Evolutionary conservation across 2,329 filamentous ascomycete genomes (phyloP).

Genomic region (Berkeleyomyces basicola): DNA sequence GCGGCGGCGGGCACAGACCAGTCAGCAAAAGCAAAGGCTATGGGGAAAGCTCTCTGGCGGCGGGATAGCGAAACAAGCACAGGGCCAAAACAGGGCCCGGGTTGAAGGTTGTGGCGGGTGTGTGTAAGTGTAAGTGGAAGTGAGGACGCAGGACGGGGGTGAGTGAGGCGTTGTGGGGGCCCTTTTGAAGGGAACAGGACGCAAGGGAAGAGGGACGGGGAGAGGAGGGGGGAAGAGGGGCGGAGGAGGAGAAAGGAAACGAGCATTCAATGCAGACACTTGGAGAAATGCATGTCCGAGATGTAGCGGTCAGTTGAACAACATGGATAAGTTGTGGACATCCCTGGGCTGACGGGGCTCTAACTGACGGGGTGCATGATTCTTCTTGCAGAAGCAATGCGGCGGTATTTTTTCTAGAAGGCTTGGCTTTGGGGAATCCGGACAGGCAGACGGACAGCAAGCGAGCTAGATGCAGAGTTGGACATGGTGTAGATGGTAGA

Average conservation of each 20-base stretch:
- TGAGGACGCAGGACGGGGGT: background rate
- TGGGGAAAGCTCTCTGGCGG: background rate
- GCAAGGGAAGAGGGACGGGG: background rate
- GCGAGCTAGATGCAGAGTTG: background rate
- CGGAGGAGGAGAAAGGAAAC: background rate
- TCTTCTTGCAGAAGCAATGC: background rate
- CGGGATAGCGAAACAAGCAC: background rate
- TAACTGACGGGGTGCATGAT: background rate
- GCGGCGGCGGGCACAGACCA: background rate
- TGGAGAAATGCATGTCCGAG: background rate
- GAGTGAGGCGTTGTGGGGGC: background rate
- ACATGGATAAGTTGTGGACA: too few species aligned
- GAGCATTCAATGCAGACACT: background rate
- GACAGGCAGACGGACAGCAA: background rate
- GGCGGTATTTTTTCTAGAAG: background rate
- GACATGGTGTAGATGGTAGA: too few species aligned
- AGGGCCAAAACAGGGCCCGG: background rate
- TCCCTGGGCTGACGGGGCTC: background rate
- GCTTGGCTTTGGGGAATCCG: background rate
- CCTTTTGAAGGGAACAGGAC: too few species aligned
- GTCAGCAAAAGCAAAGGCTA: background rate
- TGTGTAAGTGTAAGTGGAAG: too few species aligned
- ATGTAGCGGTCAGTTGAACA: background rate
- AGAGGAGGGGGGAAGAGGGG: background rate
- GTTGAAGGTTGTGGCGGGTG: too few species aligned